Conservation (phyloP, 768 basidiomycete genomes). For the Suillus alpinus region DNA sequence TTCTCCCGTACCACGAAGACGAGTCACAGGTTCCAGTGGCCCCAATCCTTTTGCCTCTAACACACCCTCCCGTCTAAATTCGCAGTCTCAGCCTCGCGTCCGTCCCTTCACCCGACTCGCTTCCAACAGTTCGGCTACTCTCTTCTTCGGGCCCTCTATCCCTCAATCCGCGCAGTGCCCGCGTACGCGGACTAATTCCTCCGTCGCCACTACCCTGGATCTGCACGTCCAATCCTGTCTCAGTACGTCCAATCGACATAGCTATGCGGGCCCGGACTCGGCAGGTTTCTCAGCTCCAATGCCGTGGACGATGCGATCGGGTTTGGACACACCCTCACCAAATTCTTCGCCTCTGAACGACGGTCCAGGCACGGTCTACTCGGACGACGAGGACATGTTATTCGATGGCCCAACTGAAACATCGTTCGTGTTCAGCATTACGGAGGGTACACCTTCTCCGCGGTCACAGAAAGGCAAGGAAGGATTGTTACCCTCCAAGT, state of each 20-base stretch:
- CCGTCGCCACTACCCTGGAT: slow-evolving; percentile 7
- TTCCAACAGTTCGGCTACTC: slow-evolving; percentile 52
- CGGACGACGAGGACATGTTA: slow-evolving; percentile 56
- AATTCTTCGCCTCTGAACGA: slow-evolving; percentile 43
- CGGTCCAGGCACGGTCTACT: slow-evolving; percentile 26
- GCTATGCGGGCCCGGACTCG: slow-evolving; percentile 54
- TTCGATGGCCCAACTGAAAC: slow-evolving; percentile 47
- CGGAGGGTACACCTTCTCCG: slow-evolving; percentile 57
- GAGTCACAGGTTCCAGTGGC: slow-evolving; percentile 41
- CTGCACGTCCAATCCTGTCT: slow-evolving; percentile 20
- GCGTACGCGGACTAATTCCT: slow-evolving; percentile 21
- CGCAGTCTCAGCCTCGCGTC: slow-evolving; percentile 26
- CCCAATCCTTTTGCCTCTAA: slow-evolving; percentile 27
- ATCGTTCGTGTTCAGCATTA: slow-evolving; percentile 57
- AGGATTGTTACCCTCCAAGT: slow-evolving; percentile 57
- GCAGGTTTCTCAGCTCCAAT: slow-evolving; percentile 25
- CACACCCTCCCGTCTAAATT: not conserved
- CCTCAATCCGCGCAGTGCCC: slow-evolving; percentile 25
- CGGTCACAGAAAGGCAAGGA: slow-evolving; percentile 33
- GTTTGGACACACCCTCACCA: slow-evolving; percentile 42
- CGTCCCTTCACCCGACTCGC: slow-evolving; percentile 48
- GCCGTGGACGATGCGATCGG: slow-evolving; percentile 37
- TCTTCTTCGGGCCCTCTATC: slow-evolving; percentile 60
- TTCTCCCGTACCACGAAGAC: slow-evolving; percentile 55
- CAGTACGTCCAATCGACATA: slow-evolving; percentile 52